Evolutionary conservation across 1,284 basidiomycete species (phyloP), one percentile per base, ranked within the genome.

Genomic region (Mycena citricolor): DNA sequence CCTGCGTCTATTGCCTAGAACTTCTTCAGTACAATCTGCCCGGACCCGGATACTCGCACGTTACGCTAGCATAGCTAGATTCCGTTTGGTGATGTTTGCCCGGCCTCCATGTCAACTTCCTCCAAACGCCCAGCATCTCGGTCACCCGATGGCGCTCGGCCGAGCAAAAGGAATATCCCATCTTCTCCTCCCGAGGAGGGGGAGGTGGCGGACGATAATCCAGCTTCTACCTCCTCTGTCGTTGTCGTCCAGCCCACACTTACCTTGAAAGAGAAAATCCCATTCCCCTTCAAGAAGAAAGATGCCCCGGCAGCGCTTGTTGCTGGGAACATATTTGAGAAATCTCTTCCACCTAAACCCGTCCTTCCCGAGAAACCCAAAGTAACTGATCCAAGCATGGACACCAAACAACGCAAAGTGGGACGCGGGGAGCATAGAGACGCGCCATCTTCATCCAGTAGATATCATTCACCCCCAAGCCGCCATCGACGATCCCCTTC

Each of bases 271-370:
- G 37, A 66, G 21, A 80, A 73, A 54, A 70, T 87, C 13, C 75
- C 79, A 6, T 88, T 86, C 62, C 85, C 85, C 2, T 88, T 88
- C 68, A 88, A 86, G 63, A 76, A 69, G 59, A 85, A 81, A 51
- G 32, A 37, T 16, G 61, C 62, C 7, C 6, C 48, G 14, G 32
- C 52, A 12, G 55, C 54, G 23, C 51, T 38, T 14, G 36, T 41
- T 13, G 30, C 45, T 21, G 46, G 35, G 24, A 30, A 51, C 37
- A 45, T 49, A 37, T 44, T 32, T 29, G 37, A 47, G 36, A 36
- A 32, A 20, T n/a, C n/a, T 30, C 34, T 39, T 44, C 54, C 58
- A 43, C 53, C 60, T 35, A 62, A 56, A 37, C 53, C 56, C 35
- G 55, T 55, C 17, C 24, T 54, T 54, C 60, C 40, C 54, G 57